phyloP scores from a whole-genome alignment of 139 green algal species.

The Chlorella vulgaris region DNA sequence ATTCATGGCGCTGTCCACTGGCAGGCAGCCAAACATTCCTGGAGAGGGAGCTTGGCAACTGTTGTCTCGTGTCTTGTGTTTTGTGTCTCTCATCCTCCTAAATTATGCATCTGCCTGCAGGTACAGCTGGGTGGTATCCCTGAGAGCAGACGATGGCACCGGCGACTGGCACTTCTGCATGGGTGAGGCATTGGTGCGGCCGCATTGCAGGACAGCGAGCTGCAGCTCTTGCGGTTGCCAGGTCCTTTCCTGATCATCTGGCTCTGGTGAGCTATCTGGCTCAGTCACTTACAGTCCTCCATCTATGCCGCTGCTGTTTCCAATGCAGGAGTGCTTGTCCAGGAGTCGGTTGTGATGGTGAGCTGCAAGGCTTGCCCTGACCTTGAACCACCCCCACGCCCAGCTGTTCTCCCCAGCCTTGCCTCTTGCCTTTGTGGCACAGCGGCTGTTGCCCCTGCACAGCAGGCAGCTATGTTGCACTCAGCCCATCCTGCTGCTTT shows the following conservation, averaged over 20 bases:
- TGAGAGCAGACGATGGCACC: neutral
- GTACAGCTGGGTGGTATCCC: neutral
- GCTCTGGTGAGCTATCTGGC: too few relatives aligned
- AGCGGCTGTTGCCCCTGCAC: neutral
- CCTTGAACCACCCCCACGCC: too few relatives aligned
- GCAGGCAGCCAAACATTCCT: neutral
- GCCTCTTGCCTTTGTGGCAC: neutral
- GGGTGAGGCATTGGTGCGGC: neutral
- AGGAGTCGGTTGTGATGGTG: neutral
- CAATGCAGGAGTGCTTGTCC: neutral
- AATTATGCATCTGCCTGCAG: too few relatives aligned
- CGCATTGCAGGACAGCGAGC: neutral
- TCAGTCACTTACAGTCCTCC: neutral
- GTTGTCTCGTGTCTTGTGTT: too few relatives aligned
- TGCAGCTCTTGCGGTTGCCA: neutral
- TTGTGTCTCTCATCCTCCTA: too few relatives aligned
- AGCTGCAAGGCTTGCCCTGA: neutral
- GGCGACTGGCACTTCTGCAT: constrained; percentile 4
- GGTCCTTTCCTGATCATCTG: neutral
- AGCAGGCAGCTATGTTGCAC: neutral
- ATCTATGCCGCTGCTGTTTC: neutral
- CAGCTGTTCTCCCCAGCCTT: neutral
- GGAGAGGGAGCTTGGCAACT: too few relatives aligned
- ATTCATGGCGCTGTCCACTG: neutral
- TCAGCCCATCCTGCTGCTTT: neutral